Conservation (phyloP, 1,284 basidiomycete species). For the Neonothopanus nambi region DNA sequence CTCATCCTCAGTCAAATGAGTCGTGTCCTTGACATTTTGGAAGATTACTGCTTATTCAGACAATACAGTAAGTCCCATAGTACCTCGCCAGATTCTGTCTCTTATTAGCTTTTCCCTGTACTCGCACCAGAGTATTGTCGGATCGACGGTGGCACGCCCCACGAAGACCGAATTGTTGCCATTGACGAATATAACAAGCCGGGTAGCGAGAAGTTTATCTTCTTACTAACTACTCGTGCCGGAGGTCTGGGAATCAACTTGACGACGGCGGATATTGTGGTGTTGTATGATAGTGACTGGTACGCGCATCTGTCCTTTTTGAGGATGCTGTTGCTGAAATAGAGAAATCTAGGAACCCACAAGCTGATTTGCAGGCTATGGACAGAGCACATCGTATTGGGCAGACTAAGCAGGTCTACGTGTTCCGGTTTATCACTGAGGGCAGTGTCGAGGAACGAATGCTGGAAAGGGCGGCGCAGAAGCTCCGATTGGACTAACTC, state of each 20-base stretch:
- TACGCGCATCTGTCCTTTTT: conserved; percentile 16
- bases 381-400: conserved; percentile 98
- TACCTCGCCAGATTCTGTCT: no score
- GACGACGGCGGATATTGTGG: conserved; percentile 93
- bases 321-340: conserved; percentile 2
- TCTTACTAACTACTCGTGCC: conserved; percentile 96
- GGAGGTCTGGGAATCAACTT: conserved; percentile 98
- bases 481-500: conserved; percentile 92
- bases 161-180: conserved; percentile 98
- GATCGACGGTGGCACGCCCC: conserved; percentile 94
- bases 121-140: conserved; percentile 86
- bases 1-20: conserved; percentile 99
- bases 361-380: conserved; percentile 99
- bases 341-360: conserved; percentile 84
- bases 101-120: conserved; percentile 3
- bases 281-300: conserved; percentile 99
- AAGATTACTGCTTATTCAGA: no score
- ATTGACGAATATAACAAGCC: conserved; percentile 98
- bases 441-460: no score
- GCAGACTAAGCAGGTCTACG: conserved; percentile 99
- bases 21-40: conserved; percentile 90
- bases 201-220: conserved; percentile 94
- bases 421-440: no score
- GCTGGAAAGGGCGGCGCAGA: conserved; percentile 95
- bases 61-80: conserved; percentile 75